Evolutionary conservation across 1,284 basidiomycete genomes (phyloP).

Genomic region (Crepidotus sp.): DNA sequence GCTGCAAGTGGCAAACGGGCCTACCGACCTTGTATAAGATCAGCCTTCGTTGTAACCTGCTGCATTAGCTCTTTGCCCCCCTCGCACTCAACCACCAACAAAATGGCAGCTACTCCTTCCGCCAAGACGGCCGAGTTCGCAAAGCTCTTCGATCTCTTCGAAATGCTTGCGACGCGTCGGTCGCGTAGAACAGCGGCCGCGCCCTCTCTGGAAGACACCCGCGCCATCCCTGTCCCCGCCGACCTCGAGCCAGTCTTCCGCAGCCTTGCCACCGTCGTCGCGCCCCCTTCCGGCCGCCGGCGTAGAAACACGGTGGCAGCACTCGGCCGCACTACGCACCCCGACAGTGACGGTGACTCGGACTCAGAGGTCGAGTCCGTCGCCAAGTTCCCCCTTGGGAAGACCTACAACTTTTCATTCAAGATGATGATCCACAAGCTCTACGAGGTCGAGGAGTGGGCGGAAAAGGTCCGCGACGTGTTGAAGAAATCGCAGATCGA

Average conservation of each 20-base stretch:
- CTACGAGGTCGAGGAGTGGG: conserved; percentile 51
- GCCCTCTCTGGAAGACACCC: conserved; percentile 24
- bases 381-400: conserved; percentile 35
- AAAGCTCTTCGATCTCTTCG: conserved; percentile 45
- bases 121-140: conserved; percentile 34
- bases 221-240: conserved; percentile 28
- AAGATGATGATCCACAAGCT: conserved; percentile 56
- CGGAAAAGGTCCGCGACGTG: conserved; percentile 44
- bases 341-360: conserved; percentile 17
- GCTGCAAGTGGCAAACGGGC: background rate
- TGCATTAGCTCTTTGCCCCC: conserved; percentile 9
- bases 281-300: conserved; percentile 18
- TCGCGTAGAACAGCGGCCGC: conserved; percentile 21
- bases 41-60: background rate
- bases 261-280: conserved; percentile 34
- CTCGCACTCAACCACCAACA: background rate
- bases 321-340: conserved; percentile 9
- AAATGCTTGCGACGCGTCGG: conserved; percentile 37
- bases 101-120: conserved; percentile 3
- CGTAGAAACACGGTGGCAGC: conserved; percentile 27
- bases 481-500: conserved; percentile 44
- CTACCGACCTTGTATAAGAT: conserved; percentile 1
- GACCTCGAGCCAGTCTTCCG: conserved; percentile 40
- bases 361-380: conserved; percentile 18
- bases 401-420: conserved; percentile 52